Percentiles rank a stretch among this genome's conserved stretches.
These are phyloP conservation scores for Misopates orontium DNA, from an alignment of 257 asterid genomes.

Conservation along the genomic window DNA sequence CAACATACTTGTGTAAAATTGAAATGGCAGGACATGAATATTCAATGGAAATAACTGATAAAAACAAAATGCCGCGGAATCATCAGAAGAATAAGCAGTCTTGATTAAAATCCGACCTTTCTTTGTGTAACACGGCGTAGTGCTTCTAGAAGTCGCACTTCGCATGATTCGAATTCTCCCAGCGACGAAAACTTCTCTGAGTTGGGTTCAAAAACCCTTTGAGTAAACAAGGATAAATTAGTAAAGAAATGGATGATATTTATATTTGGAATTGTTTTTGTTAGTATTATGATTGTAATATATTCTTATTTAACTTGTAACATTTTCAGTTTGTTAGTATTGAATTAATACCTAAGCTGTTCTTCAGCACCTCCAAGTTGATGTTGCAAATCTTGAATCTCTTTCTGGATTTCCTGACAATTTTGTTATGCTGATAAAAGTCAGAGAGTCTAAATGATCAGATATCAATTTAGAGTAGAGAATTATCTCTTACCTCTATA, in stretches of 20 bases:
- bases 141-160: conserved; percentile 49
- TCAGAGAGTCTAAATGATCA: conserved; percentile 1
- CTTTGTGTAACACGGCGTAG: conserved; percentile 52
- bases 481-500: conserved; percentile 39
- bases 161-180: conserved; percentile 50
- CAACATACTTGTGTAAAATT: background rate
- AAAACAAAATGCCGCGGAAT: background rate
- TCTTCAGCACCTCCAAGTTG: conserved; percentile 49
- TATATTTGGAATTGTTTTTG: background rate
- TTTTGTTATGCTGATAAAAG: background rate
- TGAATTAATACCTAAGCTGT: conserved; percentile 42
- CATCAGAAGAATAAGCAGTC: background rate
- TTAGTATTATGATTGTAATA: too few relatives aligned
- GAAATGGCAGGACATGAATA: background rate
- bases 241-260: background rate
- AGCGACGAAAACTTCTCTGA: conserved; percentile 45
- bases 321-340: too few relatives aligned
- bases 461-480: background rate
- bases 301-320: too few relatives aligned
- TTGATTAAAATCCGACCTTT: conserved; percentile 32
- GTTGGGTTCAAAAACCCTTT: conserved; percentile 66
- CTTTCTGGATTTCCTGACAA: conserved; percentile 55
- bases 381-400: conserved; percentile 51
- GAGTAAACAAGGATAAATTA: background rate
- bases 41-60: too few relatives aligned